These are phyloP conservation scores for Phytophthora agathidicida DNA, from an alignment of 352 stramenopile species.

Conservation along the genomic window DNA sequence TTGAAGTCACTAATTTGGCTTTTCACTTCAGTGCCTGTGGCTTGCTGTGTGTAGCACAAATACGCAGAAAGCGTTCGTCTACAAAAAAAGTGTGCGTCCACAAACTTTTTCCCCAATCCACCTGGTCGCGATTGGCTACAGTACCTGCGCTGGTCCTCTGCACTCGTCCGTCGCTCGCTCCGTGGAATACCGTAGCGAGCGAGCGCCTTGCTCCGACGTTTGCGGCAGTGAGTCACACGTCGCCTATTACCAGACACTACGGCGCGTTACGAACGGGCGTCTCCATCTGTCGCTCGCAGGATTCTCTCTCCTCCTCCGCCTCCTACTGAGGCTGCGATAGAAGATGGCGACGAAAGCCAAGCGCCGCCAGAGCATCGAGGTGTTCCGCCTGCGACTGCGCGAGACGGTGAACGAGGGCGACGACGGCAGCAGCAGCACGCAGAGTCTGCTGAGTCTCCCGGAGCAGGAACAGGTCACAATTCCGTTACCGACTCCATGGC, in stretches of 20 bases:
- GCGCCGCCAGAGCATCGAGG: constrained; percentile 60
- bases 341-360: constrained; percentile 22
- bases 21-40: no score
- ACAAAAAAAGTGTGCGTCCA: no score
- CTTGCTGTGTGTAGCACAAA: no score
- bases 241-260: no score
- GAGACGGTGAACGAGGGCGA: constrained; percentile 71
- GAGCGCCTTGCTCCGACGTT: constrained; percentile 1
- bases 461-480: constrained; percentile 15
- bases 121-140: constrained; percentile 22
- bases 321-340: not conserved
- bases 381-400: constrained; percentile 69
- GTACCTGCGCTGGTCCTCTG: constrained; percentile 6
- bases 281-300: no score
- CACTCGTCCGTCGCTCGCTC: no score
- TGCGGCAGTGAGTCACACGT: not conserved
- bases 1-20: no score
- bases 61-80: no score
- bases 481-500: not conserved
- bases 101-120: constrained; percentile 22
- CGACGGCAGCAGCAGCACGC: constrained; percentile 24
- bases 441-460: constrained; percentile 26
- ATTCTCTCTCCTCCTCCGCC: not conserved
- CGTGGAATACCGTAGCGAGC: no score
- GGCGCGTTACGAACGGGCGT: no score